Evolutionary conservation across 495 filamentous ascomycete species (phyloP), one percentile per base, ranked within the genome.

Genomic region (Aspergillus cavernicola): DNA sequence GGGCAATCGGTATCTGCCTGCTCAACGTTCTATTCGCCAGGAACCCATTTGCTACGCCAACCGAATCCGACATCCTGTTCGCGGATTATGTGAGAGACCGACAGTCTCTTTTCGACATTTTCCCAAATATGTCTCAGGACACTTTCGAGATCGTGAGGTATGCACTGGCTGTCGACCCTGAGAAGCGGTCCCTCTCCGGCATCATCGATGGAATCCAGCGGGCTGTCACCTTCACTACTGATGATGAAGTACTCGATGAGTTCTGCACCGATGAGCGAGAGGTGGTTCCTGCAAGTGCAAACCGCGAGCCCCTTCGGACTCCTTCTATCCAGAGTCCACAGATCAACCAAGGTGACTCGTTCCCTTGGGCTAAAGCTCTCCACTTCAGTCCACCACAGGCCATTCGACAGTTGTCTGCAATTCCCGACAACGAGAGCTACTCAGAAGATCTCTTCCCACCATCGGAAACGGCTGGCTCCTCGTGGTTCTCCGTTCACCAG

Each of bases 91-190:
- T 86, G 52, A 82, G 87, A 46, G 92, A 97, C 74, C 86, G 86
- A 64, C 90, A 97, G 69, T 93, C 89, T 10, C 81, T 98, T 23
- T 97, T 97, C 72, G 93, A 98, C 70, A 90, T 97, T 63, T 98
- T 98, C 69, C 90, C 93, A 23, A 95, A 90, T 67, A 92, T 98
- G 90, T 96, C 92, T 51, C 90, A 95, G 65, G 93, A 98, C 64
- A 96, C 93, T 0, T 98, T 87, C 64, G 89, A 95, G 68, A 90
- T 97, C 56, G 80, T 98, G 69, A 80, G 85, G 24, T 81, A 92
- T 63, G 90, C 89, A 61, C 77, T 98, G 78, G 85, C 89, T 56
- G 74, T 97, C 58, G 92, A 97, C 70, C 95, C 93, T 10, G 78
- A 79, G 55, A 96, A 90, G 77, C 86, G 93, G 41, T 96, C 90